Percentiles rank a stretch among this genome's conserved stretches.
Evolutionary conservation across 768 basidiomycete genomes (phyloP).

Genomic region (Collybiopsis confluens): DNA sequence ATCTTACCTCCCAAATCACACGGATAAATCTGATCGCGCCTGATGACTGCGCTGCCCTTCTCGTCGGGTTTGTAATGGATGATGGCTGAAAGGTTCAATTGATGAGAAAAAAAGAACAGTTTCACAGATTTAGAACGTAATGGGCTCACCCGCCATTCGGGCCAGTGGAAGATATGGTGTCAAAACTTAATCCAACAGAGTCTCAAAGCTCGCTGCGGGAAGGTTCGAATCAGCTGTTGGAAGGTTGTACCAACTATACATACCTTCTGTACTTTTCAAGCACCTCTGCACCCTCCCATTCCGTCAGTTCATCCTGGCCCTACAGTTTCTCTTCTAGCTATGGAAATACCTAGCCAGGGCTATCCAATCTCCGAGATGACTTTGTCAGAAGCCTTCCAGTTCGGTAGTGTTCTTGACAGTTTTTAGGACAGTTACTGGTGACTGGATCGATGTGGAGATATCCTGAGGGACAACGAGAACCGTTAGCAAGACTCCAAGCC

Average conservation of each 20-base stretch:
- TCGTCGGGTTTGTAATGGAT: slow-evolving; percentile 90
- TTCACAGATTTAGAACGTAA: neutral
- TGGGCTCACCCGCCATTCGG: slow-evolving; percentile 82
- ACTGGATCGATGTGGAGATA: slow-evolving; percentile 56
- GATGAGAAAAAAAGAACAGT: neutral
- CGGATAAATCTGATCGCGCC: slow-evolving; percentile 58
- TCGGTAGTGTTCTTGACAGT: slow-evolving; percentile 79
- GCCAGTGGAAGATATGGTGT: slow-evolving; percentile 89
- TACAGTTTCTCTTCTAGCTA: slow-evolving; percentile 89
- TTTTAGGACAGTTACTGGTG: slow-evolving; percentile 77
- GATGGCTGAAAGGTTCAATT: slow-evolving; percentile 50
- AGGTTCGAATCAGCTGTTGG: neutral
- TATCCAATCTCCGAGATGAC: slow-evolving; percentile 85
- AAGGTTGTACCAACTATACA: slow-evolving; percentile 23
- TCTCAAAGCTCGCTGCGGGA: slow-evolving; percentile 59
- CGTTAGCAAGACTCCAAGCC: neutral
- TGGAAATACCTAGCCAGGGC: slow-evolving; percentile 88
- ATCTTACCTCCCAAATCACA: slow-evolving; percentile 79
- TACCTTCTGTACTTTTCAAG: slow-evolving; percentile 81
- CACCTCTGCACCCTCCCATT: slow-evolving; percentile 75
- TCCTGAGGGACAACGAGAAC: slow-evolving; percentile 31
- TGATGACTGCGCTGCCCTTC: slow-evolving; percentile 66
- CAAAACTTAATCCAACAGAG: slow-evolving; percentile 87
- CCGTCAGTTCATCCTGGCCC: slow-evolving; percentile 56
- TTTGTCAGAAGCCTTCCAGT: slow-evolving; percentile 83